These are phyloP conservation scores for Buxus sempervirens DNA, from an alignment of 164 flowering plant species.

Conservation along the genomic window DNA sequence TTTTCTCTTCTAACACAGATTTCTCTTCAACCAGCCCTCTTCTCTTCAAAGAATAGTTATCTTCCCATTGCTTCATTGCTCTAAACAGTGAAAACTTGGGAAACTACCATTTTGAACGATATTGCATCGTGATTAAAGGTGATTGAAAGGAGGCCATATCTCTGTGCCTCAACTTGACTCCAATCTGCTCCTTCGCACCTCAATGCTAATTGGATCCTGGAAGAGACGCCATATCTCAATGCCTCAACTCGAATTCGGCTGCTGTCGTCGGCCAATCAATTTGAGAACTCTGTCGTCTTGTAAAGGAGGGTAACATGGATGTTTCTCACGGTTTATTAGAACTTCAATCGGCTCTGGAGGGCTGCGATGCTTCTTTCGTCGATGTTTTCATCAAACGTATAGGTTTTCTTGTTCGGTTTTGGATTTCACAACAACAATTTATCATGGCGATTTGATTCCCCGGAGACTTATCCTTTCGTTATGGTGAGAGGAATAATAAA, in stretches of 20 bases:
- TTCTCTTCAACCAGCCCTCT: too few species aligned
- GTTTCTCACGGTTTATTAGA: constrained; percentile 52
- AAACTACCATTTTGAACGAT: too few species aligned
- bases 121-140: too few species aligned
- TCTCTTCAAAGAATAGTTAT: too few species aligned
- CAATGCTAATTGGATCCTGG: constrained; percentile 47
- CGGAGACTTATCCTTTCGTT: constrained; percentile 71
- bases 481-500: constrained; percentile 51
- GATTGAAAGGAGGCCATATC: too few species aligned
- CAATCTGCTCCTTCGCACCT: constrained; percentile 48
- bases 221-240: constrained; percentile 47
- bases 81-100: too few species aligned
- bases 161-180: too few species aligned
- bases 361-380: too few species aligned
- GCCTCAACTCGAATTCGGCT: constrained; percentile 55
- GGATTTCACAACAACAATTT: constrained; percentile 36
- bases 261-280: constrained; percentile 80
- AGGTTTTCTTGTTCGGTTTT: constrained; percentile 56
- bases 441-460: too few species aligned
- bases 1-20: too few species aligned
- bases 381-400: constrained; percentile 56
- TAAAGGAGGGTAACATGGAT: too few species aligned
- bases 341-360: constrained; percentile 84
- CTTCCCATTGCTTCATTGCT: too few species aligned
- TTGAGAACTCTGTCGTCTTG: constrained; percentile 84